phyloP scores from a whole-genome alignment of 805 yeast genomes.

The Candida boleticola region DNA sequence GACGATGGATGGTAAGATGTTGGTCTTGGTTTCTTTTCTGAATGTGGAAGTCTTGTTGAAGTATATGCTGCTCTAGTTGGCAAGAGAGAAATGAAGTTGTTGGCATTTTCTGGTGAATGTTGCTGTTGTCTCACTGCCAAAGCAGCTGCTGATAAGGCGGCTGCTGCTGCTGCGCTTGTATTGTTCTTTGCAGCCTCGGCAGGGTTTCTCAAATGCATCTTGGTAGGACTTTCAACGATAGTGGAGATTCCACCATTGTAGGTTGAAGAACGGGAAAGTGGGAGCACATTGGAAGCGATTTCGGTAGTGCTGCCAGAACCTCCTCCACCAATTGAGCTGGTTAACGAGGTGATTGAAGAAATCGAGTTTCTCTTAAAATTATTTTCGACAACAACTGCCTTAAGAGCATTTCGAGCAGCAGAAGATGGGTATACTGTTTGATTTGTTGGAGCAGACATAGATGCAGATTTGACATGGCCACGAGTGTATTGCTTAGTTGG shows the following conservation, averaged over 20 bases:
- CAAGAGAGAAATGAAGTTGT: slow-evolving; percentile 4
- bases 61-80: slow-evolving; percentile 14
- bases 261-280: slow-evolving; percentile 20
- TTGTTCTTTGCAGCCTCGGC: slow-evolving; percentile 9
- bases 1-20: slow-evolving; percentile 79
- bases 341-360: slow-evolving; percentile 14
- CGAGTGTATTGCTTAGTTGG: slow-evolving; percentile 18
- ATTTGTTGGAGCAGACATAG: slow-evolving; percentile 17
- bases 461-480: slow-evolving; percentile 33
- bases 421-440: slow-evolving; percentile 23
- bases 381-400: slow-evolving; percentile 66
- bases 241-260: slow-evolving; percentile 40
- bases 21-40: slow-evolving; percentile 68
- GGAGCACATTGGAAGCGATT: slow-evolving; percentile 7
- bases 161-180: slow-evolving; percentile 4
- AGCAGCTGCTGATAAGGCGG: slow-evolving; percentile 6
- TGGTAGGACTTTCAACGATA: slow-evolving; percentile 45
- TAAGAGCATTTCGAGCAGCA: slow-evolving; percentile 65
- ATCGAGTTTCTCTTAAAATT: slow-evolving; percentile 14
- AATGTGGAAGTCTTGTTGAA: slow-evolving; percentile 39
- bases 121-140: background rate
- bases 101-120: background rate
- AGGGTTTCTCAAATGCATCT: slow-evolving; percentile 13
- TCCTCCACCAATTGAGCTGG: slow-evolving; percentile 1
- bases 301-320: too few relatives aligned